Base-by-base conservation (phyloP, 768 basidiomycete species). In the Boletus subparvulus region DNA sequence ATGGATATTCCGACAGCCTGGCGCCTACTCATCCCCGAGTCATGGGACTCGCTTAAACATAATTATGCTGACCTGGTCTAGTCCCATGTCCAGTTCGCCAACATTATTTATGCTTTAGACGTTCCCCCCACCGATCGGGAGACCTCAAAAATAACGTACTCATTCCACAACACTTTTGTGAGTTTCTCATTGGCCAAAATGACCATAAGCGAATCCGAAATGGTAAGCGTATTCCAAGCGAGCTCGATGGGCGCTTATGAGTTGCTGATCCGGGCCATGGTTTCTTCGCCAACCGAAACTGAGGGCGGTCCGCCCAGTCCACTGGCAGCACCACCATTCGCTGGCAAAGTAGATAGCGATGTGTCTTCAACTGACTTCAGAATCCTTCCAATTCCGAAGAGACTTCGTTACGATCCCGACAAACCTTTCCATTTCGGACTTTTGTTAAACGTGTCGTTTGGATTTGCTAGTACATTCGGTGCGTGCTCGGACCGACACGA, bases 351-450 rank as follows among this genome's bases (percentile, higher is more conserved):
- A 32, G 47, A 48, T 19, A 19, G 19, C 17, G 32, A 40, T 2
- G 21, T 44, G 19, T 44, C 59, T 1, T 49, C 61, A 2, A 78
- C 70, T 48, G 86, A 90, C 62, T 84, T 88, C 63, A 80, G 82
- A 14, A 73, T 89, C 56, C 59, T 90, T 9, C 86, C 86, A 0
- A 86, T 90, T 32, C 88, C 88, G 0, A 73, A 70, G 59, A 68
- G 74, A 37, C 70, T 86, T 6, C 81, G 78, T 48, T 83, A 84
- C 58, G 70, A 84, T 64, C 77, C 81, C 13, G 60, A 75, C 6
- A 77, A 72, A 17, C 81, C 82, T 1, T 79, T 79, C 37, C 72
- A 80, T 54, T 85, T 86, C 60, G 80, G 81, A 4, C 48, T 82
- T 11, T 35, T 78, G 43, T 65, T 85, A 36, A 88, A 87, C 57